Evolutionary conservation across 495 filamentous ascomycete genomes (phyloP), one percentile per base, ranked within the genome.

Genomic region (Hapsidospora chrysogenum): DNA sequence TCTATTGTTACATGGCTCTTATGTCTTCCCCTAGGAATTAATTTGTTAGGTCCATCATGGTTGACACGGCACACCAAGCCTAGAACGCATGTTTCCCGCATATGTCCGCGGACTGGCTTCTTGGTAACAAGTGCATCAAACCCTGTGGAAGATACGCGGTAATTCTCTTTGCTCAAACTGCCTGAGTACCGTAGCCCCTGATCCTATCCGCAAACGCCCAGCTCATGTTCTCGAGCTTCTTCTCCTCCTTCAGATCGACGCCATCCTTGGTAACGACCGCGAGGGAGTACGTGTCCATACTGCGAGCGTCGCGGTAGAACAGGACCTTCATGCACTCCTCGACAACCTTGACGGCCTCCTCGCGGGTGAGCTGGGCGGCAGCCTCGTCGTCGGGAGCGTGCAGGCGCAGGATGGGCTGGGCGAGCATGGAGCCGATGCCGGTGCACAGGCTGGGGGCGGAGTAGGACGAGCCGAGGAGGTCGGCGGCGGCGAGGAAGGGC

Each of bases 301-400:
- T 89, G 49, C 89, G 74, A 6, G 89, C 89, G 63, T 97, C 89
- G 42, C 89, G 70, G 64, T 97, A 97, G 65, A 85, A 97, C 37
- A 97, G 67, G 38, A 96, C 86, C 68, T 96, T 96, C 80, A 97
- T 84, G 54, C 83, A 92, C 57, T 93, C 80, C 61, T 77, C 77
- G 38, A 96, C 60, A 10, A 81, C 68, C 17, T 72, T 64, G 32
- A 94, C 65, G 28, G 89, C 89, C 54, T 79, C 51, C 47, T 96
- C 87, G 47, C 71, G 70, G 29, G 63, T 79, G 37, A 95, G 60
- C 30, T 65, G 55, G 40, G 68, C 67, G 17, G 80, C 75, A 21
- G 78, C 63, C 33, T 53, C 76, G 56, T 94, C 89, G 49, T 92
- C 84, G 13, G 79, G 80, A 29, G 80, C 82, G 37, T 77, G 56